These are phyloP conservation scores for Talaromyces sp. DNA, from an alignment of 2,329 filamentous ascomycete genomes.

Conservation along the genomic window DNA sequence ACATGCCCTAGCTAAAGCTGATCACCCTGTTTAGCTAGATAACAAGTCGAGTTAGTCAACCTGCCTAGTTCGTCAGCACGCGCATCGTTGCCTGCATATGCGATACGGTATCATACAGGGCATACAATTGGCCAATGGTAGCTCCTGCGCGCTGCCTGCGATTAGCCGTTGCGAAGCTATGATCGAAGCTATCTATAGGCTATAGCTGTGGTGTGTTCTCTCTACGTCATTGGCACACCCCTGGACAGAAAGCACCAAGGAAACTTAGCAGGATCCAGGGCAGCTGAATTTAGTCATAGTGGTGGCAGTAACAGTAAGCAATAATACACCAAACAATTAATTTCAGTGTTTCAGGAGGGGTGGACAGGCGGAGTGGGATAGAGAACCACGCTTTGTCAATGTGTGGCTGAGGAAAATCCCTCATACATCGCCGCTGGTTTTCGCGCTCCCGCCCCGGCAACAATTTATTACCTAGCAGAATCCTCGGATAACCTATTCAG, in stretches of 20 bases:
- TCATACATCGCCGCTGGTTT: conserved; percentile 17
- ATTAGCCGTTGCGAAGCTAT: neutral
- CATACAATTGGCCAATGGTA: neutral
- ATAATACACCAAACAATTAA: neutral
- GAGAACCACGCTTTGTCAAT: conserved; percentile 2
- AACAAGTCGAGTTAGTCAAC: neutral
- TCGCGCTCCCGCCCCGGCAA: neutral
- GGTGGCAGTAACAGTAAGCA: neutral
- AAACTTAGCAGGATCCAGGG: neutral
- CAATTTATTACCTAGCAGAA: neutral
- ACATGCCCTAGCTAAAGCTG: neutral
- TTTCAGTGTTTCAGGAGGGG: neutral
- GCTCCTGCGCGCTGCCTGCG: neutral
- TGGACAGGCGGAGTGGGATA: neutral
- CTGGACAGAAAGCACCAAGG: neutral
- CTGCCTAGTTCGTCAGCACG: neutral
- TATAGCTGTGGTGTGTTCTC: neutral
- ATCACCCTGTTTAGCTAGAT: neutral
- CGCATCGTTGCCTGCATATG: neutral
- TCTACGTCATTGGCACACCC: conserved; percentile 4
- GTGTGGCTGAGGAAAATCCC: conserved; percentile 24
- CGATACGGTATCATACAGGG: neutral
- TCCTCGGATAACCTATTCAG: neutral
- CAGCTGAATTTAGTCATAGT: neutral
- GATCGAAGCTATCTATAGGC: neutral